phyloP scores from a whole-genome alignment of 2,329 filamentous ascomycete species.

The Ophiostoma angusticollis region DNA sequence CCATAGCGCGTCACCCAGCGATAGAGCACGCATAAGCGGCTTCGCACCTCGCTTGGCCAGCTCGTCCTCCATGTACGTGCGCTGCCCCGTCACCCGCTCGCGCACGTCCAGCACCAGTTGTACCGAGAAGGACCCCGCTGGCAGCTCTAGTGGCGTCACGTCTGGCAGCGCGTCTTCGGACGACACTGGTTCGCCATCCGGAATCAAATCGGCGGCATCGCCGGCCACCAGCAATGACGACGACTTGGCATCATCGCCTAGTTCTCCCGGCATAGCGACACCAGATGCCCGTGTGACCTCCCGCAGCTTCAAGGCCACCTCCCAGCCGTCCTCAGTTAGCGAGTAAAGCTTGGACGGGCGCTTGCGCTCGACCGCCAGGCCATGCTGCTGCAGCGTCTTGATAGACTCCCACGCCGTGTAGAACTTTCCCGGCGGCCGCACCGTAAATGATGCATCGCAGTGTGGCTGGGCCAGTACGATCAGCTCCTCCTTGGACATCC shows the following conservation, averaged over 20 bases:
- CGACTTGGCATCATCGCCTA: too few species aligned
- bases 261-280: background rate
- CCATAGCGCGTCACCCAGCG: constrained; percentile 68
- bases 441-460: constrained; percentile 61
- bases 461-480: constrained; percentile 58
- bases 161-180: constrained; percentile 25
- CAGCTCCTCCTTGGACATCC: constrained; percentile 55
- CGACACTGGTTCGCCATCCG: constrained; percentile 4
- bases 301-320: constrained; percentile 53
- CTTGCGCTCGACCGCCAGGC: constrained; percentile 59
- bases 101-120: constrained; percentile 59
- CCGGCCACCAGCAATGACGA: too few species aligned
- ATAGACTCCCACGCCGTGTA: constrained; percentile 78
- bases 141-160: constrained; percentile 48
- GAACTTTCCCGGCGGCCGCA: constrained; percentile 51
- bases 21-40: constrained; percentile 54
- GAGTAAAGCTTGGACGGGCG: constrained; percentile 55
- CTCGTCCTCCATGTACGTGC: constrained; percentile 65
- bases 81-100: constrained; percentile 59
- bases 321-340: constrained; percentile 67
- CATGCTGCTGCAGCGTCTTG: constrained; percentile 60
- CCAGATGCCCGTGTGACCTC: too few species aligned
- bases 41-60: constrained; percentile 52
- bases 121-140: constrained; percentile 55
- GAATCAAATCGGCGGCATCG: constrained; percentile 1